Percentiles rank a stretch among this genome's conserved stretches.
Conservation (phyloP, 2,329 filamentous ascomycete species). For the Alternaria panax region DNA sequence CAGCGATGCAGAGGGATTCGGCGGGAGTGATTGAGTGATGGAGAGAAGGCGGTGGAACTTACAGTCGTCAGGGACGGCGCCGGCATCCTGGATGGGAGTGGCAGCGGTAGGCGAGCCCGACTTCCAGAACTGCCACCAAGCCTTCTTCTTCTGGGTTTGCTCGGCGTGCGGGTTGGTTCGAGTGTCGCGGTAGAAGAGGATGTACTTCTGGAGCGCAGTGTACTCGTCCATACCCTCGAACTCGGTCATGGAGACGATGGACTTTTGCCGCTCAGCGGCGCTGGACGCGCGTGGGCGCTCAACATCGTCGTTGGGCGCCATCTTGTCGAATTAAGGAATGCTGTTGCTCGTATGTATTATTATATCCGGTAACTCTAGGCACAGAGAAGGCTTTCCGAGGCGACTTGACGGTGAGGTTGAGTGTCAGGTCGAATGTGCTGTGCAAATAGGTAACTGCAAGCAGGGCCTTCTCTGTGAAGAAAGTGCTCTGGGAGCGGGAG, state of each 20-base stretch:
- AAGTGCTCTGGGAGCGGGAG: conserved; percentile 25
- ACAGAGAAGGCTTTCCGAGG: conserved; percentile 40
- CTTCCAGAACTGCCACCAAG: conserved; percentile 68
- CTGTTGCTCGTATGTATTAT: conserved; percentile 28
- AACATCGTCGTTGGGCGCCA: conserved; percentile 44
- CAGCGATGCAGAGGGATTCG: background rate
- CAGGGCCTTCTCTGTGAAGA: conserved; percentile 41
- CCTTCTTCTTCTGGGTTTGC: conserved; percentile 58
- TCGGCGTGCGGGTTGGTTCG: conserved; percentile 57
- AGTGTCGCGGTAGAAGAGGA: conserved; percentile 70
- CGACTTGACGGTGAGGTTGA: conserved; percentile 26
- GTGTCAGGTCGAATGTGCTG: conserved; percentile 36
- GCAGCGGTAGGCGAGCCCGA: conserved; percentile 41
- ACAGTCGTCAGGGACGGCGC: conserved; percentile 65
- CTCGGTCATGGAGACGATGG: conserved; percentile 44
- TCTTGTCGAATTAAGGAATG: conserved; percentile 29
- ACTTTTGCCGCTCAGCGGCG: conserved; percentile 45
- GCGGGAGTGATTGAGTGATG: background rate
- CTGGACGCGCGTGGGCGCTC: conserved; percentile 43
- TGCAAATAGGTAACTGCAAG: conserved; percentile 38
- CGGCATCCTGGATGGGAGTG: conserved; percentile 41
- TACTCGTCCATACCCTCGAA: conserved; percentile 67
- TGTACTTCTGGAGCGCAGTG: conserved; percentile 70
- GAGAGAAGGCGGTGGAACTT: conserved; percentile 15
- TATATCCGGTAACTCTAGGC: conserved; percentile 24